These are phyloP conservation scores for Chaetomium olivaceum DNA, from an alignment of 2,329 filamentous ascomycete genomes.

Conservation along the genomic window DNA sequence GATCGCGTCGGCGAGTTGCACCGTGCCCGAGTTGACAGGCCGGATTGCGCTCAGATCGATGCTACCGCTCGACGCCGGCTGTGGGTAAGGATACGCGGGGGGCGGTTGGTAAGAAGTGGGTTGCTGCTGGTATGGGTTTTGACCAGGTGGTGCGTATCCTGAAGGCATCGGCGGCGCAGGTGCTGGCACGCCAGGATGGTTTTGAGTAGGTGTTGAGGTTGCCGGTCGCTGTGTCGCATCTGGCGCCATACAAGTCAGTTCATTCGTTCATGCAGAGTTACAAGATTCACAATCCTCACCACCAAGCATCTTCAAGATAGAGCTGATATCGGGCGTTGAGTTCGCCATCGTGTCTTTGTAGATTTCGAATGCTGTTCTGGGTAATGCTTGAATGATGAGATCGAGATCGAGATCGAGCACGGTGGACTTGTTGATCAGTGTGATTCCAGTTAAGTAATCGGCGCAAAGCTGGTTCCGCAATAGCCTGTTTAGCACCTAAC, in stretches of 20 bases:
- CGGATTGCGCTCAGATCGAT: conserved; percentile 79
- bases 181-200: conserved; percentile 28
- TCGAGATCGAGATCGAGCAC: not conserved
- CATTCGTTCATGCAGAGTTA: not conserved
- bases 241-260: conserved; percentile 13
- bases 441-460: not conserved
- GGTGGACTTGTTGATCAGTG: too few relatives aligned
- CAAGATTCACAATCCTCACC: conserved; percentile 16
- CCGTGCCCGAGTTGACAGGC: conserved; percentile 75
- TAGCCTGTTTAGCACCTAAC: not conserved
- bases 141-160: conserved; percentile 26
- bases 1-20: conserved; percentile 81
- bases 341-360: conserved; percentile 30
- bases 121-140: conserved; percentile 31
- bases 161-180: conserved; percentile 16
- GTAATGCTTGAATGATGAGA: not conserved
- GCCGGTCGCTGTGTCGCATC: conserved; percentile 33
- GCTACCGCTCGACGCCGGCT: conserved; percentile 71
- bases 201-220: conserved; percentile 30
- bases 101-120: conserved; percentile 26
- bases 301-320: conserved; percentile 31
- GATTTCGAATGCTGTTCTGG: too few relatives aligned
- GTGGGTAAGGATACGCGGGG: conserved; percentile 47
- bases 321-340: conserved; percentile 31
- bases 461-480: not conserved